Conservation (phyloP, 495 filamentous ascomycete species). For the Xylaria longipes region DNA sequence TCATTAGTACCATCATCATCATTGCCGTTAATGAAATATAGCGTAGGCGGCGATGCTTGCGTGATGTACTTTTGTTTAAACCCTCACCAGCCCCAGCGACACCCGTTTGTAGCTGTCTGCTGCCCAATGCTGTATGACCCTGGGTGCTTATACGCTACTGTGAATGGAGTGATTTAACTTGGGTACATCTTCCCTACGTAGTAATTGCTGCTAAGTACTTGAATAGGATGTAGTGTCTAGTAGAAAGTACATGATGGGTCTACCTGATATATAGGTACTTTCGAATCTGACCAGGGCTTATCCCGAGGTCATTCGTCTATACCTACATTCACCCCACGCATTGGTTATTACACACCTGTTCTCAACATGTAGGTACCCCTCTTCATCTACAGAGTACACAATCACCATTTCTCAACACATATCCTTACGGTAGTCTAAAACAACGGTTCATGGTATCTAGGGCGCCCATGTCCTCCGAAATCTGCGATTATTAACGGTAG, state of each 20-base stretch:
- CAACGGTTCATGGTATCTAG: neutral
- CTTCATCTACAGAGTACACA: neutral
- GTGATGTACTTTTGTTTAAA: conserved; percentile 16
- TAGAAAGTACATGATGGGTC: neutral
- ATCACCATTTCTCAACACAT: neutral
- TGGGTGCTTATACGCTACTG: conserved; percentile 7
- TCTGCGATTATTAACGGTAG: neutral
- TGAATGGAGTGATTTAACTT: neutral
- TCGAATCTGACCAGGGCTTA: neutral
- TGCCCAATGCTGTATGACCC: conserved; percentile 1
- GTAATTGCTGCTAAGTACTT: neutral
- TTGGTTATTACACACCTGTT: neutral
- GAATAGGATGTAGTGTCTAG: neutral
- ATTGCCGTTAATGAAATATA: neutral
- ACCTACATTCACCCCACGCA: conserved; percentile 2
- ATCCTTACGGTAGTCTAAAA: neutral
- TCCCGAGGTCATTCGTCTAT: neutral
- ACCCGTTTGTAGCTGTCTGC: neutral
- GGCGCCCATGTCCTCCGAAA: neutral
- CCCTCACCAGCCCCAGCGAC: neutral
- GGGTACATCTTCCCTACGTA: neutral
- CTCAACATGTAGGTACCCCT: neutral
- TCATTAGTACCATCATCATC: conserved; percentile 3
- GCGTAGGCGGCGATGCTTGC: neutral
- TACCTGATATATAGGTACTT: conserved; percentile 1